Evolutionary conservation across 345 rosid species (phyloP), one percentile per base, ranked within the genome.

Genomic region (Brassica carinata): DNA sequence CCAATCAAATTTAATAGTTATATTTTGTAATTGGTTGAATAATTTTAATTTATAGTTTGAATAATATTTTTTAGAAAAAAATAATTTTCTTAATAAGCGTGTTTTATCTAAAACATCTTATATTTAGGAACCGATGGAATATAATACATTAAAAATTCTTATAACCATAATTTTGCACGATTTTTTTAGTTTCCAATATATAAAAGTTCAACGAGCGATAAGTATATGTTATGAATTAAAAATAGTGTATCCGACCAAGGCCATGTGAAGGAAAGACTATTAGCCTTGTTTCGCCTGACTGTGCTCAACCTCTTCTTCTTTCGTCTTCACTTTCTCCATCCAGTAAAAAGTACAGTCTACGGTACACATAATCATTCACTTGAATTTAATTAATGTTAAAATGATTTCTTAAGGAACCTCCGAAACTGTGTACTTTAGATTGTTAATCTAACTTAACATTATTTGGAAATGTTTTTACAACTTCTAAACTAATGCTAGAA

Each of bases 271-370:
- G 67, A 70, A 34, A 38, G 48, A 80, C 67, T 34, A 34, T 53
- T 26, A 69, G 83, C 75, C 83, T 65, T 61, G 40, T 73, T 58
- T 67, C 40, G 31, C 18, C 67, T 80, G 69, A 73, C 69, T 63
- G 15, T 68, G 65, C 48, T 62, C 36, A 10, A 36, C 59, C 14
- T 63, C 8, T 63, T 64, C 10, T 48, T 48, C 23, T 65, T 55
- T 38, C 51, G 33, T 80, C 73, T 74, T 38, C 31, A 51, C 58
- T 33, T 75, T 75, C 76, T 69, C 51, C 19, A 51, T 8, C 17
- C 63, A 64, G 79, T 80, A 69, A 80, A 74, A 74, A 69, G 83
- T 74, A 80, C 83, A 69, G 65, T 80, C 61, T 26, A 63, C 59
- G 79, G 72, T 80, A 80, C 72, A 63, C 75, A 63, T 64, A 27